Evolutionary conservation across 2,329 filamentous ascomycete species (phyloP), one percentile per base, ranked within the genome.

Genomic region (Alternaria triticimaculans): DNA sequence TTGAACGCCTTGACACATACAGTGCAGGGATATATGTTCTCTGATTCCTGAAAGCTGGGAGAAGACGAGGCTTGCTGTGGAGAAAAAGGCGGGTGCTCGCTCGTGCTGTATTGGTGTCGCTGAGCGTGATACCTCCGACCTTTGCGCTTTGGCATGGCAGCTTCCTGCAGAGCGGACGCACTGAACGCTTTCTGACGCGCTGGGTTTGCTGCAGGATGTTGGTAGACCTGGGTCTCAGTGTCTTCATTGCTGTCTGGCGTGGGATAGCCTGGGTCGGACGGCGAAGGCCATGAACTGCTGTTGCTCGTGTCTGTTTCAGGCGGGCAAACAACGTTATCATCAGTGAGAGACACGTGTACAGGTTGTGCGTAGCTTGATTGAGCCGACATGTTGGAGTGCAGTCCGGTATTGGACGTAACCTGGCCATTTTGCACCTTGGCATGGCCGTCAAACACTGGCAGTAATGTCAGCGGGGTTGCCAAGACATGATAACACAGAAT

Each of bases 1-100:
- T 62, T 63, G 59, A 71, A 71, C 1, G 61, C 25, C 14, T 55
- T 51, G 2, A 37, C 25, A 25, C 68, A 71, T 3, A 54, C 58
- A 2, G 66, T 71, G 23, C 68, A 69, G 1, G 59, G 44, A 28
- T 48, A 70, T 6, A 6, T 30, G 1, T 55, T 59, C 2, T 23
- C 28, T 3, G 21, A 28, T 33, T 21, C 20, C 8, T 30, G 43
- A 9, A 18, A 18, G 4, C 2, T 7, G 15, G 23, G 5, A 25
- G 30, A 20, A 50, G 51, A 23, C 8, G 25, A 3, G 6, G 5
- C 5, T 2, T 7, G n/a, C 8, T 20, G 4, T 10, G 46, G 9
- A 2, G 15, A 20, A 3, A 15, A 6, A 11, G 12, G 4, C n/a
- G 15, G 18, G 2, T 20, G 26, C 18, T 51, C 12, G 11, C 6